Evolutionary conservation across 805 yeast genomes (phyloP).

Genomic region (Lachancea quebecensis): DNA sequence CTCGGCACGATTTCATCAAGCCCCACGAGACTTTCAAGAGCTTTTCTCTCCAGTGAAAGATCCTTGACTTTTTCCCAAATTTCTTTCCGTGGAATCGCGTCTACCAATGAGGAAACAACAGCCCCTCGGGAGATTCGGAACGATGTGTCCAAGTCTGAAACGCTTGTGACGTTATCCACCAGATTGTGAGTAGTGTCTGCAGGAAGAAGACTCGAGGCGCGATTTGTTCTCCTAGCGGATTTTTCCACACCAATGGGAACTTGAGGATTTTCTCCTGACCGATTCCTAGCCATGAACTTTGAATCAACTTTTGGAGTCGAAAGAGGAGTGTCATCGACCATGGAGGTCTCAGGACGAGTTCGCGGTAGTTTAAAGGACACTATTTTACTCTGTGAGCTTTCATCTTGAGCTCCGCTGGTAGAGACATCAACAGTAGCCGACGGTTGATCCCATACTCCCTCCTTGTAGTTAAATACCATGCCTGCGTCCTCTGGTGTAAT

Average conservation of each 20-base stretch:
- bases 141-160: conserved; percentile 19
- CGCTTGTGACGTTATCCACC: conserved; percentile 13
- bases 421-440: conserved; percentile 17
- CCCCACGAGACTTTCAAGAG: conserved; percentile 16
- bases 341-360: conserved; percentile 4
- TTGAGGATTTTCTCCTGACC: background rate
- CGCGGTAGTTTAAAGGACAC: conserved; percentile 9
- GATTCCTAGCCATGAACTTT: conserved; percentile 1
- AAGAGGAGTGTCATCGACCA: conserved; percentile 22
- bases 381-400: conserved; percentile 2
- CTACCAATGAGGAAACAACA: conserved; percentile 20
- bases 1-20: conserved; percentile 21
- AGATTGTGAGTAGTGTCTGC: conserved; percentile 6
- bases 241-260: background rate
- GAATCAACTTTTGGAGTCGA: conserved; percentile 24
- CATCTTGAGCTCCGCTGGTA: conserved; percentile 18
- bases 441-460: conserved; percentile 25
- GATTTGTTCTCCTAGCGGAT: background rate
- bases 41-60: conserved; percentile 10
- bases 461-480: conserved; percentile 18
- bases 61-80: conserved; percentile 12
- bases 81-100: conserved; percentile 11
- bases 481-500: conserved; percentile 26
- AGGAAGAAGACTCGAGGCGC: background rate
- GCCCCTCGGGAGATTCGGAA: conserved; percentile 20